Evolutionary conservation across 768 basidiomycete species (phyloP), one percentile per base, ranked within the genome.

Genomic region (Panellus pusillus): DNA sequence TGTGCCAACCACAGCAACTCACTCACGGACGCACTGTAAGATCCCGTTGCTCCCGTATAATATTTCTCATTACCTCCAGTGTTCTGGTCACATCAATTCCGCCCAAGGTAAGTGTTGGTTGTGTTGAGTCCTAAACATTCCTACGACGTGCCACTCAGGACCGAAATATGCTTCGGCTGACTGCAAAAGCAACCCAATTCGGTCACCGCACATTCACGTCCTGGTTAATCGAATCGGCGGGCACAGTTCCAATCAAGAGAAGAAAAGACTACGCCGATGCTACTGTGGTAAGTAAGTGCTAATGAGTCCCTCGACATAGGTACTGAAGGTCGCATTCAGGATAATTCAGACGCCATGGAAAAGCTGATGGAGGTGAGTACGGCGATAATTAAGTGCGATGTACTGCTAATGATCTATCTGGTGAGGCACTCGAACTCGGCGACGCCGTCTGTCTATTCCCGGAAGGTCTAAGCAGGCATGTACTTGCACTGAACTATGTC

Each of bases 1-100:
- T 89, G 84, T 61, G 83, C 91, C 14, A 95, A 95, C 63, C 93
- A 95, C 68, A 83, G 84, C 65, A 93, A 93, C 67, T 89, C 87
- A 2, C 70, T 93, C 55, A 93, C 90, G 1, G 91, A 93, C 73
- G 89, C 92, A 1, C 76, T 93, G 91, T 91, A 68, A 66, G 86
- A 36, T 18, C n/a, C 18, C 19, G 1, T 32, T 17, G 37, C 8
- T 47, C 50, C 39, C 31, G 20, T 29, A 15, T 28, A 12, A 17
- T 20, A 38, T 40, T 19, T 37, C 52, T 43, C 61, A 38, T 47
- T 45, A 40, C 31, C 42, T n/a, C 14, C 54, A 91, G 90, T 28
- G 73, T 93, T 40, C 75, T 94, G 15, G 84, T 86, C 20, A 83
- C 88, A 4, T 76, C 89, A 13, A 82, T 93, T 24, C 90, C 91